Evolutionary conservation across 192 early-diverging fungal genomes (phyloP), one percentile per base, ranked within the genome.

Genomic region (Backusella mclennaniae): DNA sequence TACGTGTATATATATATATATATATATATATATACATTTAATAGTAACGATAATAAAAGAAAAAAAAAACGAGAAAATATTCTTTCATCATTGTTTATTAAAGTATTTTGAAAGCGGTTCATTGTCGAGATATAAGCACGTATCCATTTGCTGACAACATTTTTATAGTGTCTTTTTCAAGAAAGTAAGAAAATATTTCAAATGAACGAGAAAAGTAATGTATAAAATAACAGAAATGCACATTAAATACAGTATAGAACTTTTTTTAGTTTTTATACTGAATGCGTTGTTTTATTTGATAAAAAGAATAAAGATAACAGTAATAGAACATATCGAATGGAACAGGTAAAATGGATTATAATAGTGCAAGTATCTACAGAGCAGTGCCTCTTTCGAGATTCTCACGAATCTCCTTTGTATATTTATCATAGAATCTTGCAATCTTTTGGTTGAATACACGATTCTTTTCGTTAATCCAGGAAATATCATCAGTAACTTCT

Each of bases 391-490:
- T 90, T 73, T 96, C 95, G 76, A 95, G 89, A 75, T 88, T 94
- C 68, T 93, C 97, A 35, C 91, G 91, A 46, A 98, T 97, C 74
- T 98, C 97, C 70, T 91, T 90, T 14, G 97, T 98, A 80, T 97
- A 90, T 80, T 96, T 95, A 80, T 98, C 98, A 73, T 96, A 99
- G 35, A 96, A 96, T 35, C 97, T 82, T 53, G 94, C 81, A 85
- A 99, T 95, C 89, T 98, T 98, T 77, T 95, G 93, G 90, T 98
- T 98, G 84, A 99, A 98, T 21, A 90, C 85, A 71, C 93, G 94
- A 80, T 99, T 99, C 79, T 93, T 87, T 44, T 99, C 96, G 78
- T 98, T 98, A 86, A 99, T 98, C 84, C 95, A 98, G 17, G 96
- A 94, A 71, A 96, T 94, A 59, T 95, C 94, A 70, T 97, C 97